Conservation (phyloP, 148 eudicot species). For the Chenopodium quinoa region DNA sequence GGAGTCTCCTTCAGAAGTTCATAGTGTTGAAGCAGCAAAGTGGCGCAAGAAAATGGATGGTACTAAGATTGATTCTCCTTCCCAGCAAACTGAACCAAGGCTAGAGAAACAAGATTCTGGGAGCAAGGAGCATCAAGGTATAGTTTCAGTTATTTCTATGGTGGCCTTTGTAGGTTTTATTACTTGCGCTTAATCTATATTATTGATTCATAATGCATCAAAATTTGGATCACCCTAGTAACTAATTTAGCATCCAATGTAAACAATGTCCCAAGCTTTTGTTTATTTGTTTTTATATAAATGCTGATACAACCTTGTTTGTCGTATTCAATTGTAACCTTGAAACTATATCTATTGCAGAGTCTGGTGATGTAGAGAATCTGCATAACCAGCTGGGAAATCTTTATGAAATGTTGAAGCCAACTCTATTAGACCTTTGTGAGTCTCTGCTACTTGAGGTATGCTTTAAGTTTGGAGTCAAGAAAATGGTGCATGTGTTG, state of each 20-base stretch:
- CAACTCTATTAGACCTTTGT: constrained; percentile 40
- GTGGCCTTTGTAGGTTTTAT: background rate
- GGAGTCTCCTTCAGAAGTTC: constrained; percentile 25
- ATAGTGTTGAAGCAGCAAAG: constrained; percentile 39
- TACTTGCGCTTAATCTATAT: background rate
- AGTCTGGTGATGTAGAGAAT: constrained; percentile 24
- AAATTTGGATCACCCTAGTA: background rate
- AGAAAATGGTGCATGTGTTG: background rate
- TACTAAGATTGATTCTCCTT: constrained; percentile 28
- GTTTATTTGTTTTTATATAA: background rate
- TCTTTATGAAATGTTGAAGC: constrained; percentile 44
- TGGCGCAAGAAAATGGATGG: constrained; percentile 42
- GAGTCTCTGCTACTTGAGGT: constrained; percentile 55
- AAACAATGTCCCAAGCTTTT: background rate
- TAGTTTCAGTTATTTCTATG: background rate
- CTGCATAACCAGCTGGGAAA: constrained; percentile 38
- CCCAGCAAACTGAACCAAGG: constrained; percentile 19
- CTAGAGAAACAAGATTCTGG: constrained; percentile 20
- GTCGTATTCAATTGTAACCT: constrained; percentile 2
- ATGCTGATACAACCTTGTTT: background rate
- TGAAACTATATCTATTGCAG: constrained; percentile 16
- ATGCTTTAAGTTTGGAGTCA: constrained; percentile 17
- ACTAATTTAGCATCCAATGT: background rate
- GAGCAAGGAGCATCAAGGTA: constrained; percentile 24
- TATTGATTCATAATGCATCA: background rate